Base-by-base conservation (phyloP, 495 filamentous ascomycete species). In the Amphirosellinia nigrospora region DNA sequence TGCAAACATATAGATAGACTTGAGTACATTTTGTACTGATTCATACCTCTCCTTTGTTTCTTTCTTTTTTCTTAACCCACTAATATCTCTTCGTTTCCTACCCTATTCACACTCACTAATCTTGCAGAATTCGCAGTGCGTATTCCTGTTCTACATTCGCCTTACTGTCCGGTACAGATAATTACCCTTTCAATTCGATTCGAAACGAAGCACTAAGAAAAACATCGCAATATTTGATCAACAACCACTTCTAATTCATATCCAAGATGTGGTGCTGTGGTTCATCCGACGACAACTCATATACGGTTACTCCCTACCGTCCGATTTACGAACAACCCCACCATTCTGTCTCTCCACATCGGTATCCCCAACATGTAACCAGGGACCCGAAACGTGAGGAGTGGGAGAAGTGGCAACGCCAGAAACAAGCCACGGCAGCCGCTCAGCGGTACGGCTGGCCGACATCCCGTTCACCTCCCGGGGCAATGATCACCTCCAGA, bases 401-500 rank as follows among this genome's bases (percentile, higher is more conserved):
- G 30, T 8, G 9, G 10, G 55, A 64, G 16, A 68, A 68, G 32
- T 16, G 53, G 10, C 58, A 56, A 46, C 48, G 50, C 34, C 46
- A 62, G 64, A 56, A 61, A 11, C 41, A 58, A 23, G 70, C 68
- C 21, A 48, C 56, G 10, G 61, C 30, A 23, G 69, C 72, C 6
- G 70, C 70, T 6, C 26, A 36, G 23, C 45, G 32, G 0, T 73
- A 74, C 52, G 68, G 72, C 38, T 77, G 68, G 71, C 60, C 65
- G 5, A 53, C 63, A 16, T 10, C 43, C 0, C 43, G 56, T 8
- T 23, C n/a, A 32, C 30, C 7, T 13, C 3, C 9, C 32, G 10
- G 53, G 36, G 34, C 28, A 3, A 19, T 21, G 26, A 59, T 16
- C 30, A 39, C 36, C 34, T 0, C 16, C 52, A 36, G 11, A 34